Evolutionary conservation across 1,284 basidiomycete genomes (phyloP).

Genomic region (Moniliella sp.): DNA sequence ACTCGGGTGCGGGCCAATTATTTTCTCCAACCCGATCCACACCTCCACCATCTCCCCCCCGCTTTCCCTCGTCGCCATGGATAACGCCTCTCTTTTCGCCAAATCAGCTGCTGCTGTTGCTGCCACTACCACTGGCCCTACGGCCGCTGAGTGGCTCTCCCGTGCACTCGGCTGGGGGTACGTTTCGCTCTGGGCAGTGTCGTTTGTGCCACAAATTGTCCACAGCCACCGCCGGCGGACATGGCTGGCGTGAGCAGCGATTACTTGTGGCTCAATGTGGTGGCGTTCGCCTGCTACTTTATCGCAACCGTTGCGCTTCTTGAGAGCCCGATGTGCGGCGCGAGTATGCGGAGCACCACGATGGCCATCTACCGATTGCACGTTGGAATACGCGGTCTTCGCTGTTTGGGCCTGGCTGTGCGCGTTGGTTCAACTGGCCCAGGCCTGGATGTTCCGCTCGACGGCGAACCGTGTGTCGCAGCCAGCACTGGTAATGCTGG

Average conservation of each 20-base stretch:
- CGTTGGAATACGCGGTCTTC: conserved; percentile 16
- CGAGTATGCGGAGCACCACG: conserved; percentile 10
- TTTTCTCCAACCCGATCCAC: too few species aligned
- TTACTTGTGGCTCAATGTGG: conserved; percentile 15
- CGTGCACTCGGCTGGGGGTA: conserved; percentile 22
- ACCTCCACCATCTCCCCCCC: too few species aligned
- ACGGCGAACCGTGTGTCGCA: too few species aligned
- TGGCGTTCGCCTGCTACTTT: conserved; percentile 18
- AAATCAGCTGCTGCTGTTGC: too few species aligned
- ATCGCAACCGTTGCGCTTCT: conserved; percentile 11
- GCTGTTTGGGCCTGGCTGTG: conserved; percentile 11
- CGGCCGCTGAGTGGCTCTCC: too few species aligned
- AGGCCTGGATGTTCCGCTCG: too few species aligned
- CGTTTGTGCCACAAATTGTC: conserved; percentile 25
- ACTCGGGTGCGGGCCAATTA: too few species aligned
- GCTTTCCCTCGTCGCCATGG: too few species aligned
- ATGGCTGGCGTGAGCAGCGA: conserved; percentile 13
- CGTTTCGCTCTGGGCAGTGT: conserved; percentile 14
- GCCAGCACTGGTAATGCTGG: too few species aligned
- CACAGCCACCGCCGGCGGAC: conserved; percentile 8
- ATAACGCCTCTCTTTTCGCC: too few species aligned
- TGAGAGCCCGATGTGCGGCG: conserved; percentile 6
- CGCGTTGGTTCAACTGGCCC: conserved; percentile 3
- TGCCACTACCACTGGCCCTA: too few species aligned
- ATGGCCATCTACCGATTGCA: too few species aligned